phyloP scores from a whole-genome alignment of 257 asterid genomes.

The Solanum verrucosum region DNA sequence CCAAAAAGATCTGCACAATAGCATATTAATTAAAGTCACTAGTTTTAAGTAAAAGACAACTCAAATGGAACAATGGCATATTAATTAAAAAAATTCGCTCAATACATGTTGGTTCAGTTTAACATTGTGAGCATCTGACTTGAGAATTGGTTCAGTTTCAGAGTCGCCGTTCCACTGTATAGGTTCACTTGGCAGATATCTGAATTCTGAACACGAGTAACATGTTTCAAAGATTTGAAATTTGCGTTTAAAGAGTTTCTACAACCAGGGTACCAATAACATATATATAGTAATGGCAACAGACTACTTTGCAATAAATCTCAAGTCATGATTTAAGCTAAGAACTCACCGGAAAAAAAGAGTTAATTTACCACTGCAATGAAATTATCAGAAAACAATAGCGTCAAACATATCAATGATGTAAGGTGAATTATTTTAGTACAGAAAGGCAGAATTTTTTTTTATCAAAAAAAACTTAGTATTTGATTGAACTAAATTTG shows the following conservation, averaged over 20 bases:
- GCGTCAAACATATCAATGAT: neutral
- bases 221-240: neutral
- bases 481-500: neutral
- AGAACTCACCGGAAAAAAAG: neutral
- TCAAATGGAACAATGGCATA: neutral
- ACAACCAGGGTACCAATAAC: neutral
- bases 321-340: neutral
- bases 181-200: neutral
- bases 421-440: neutral
- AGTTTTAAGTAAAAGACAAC: neutral
- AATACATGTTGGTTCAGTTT: neutral
- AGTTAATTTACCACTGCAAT: neutral
- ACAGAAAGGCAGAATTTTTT: neutral
- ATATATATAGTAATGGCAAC: neutral
- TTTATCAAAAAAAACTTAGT: neutral
- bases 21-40: neutral
- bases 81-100: neutral
- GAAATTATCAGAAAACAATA: neutral
- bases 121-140: neutral
- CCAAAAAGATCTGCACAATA: neutral
- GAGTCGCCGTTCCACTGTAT: neutral
- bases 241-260: neutral
- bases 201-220: neutral
- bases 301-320: neutral
- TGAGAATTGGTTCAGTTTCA: neutral